A percentile compares a stretch with the other conserved stretches of the same genome.
These are phyloP conservation scores for Myxozyma mucilagina DNA, from an alignment of 805 yeast genomes.

Conservation along the genomic window DNA sequence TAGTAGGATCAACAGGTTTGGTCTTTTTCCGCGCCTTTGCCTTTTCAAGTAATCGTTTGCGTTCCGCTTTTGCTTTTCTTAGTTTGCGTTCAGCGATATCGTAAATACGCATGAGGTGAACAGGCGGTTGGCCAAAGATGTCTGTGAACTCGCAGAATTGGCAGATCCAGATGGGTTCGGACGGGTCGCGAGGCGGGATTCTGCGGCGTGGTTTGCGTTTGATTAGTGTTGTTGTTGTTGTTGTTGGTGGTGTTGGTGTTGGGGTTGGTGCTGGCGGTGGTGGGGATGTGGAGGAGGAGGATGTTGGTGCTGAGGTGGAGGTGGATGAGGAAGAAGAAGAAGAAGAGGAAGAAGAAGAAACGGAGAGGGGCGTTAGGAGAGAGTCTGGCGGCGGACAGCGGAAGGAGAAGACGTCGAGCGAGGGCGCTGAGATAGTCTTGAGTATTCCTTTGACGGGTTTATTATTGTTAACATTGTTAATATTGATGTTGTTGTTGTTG, in stretches of 20 bases:
- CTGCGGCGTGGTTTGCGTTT: background rate
- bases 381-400: no score
- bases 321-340: background rate
- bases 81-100: slow-evolving; percentile 30
- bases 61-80: slow-evolving; percentile 23
- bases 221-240: background rate
- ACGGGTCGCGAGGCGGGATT: slow-evolving; percentile 13
- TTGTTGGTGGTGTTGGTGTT: background rate
- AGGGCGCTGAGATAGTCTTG: no score
- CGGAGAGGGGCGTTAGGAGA: background rate
- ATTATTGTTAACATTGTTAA: no score
- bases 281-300: background rate
- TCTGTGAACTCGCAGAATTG: slow-evolving; percentile 34
- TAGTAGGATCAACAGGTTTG: slow-evolving; percentile 4
- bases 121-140: slow-evolving; percentile 32
- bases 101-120: slow-evolving; percentile 23
- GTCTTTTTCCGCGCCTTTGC: slow-evolving; percentile 31
- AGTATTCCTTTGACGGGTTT: no score
- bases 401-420: no score
- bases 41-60: slow-evolving; percentile 29
- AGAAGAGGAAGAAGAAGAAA: background rate
- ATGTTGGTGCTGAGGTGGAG: background rate
- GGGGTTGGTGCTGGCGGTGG: background rate
- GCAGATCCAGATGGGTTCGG: slow-evolving; percentile 33
- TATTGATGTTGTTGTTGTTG: no score